Evolutionary conservation across 192 early-diverging fungal genomes (phyloP), one percentile per base, ranked within the genome.

Genomic region (Kickxella alabastrina): DNA sequence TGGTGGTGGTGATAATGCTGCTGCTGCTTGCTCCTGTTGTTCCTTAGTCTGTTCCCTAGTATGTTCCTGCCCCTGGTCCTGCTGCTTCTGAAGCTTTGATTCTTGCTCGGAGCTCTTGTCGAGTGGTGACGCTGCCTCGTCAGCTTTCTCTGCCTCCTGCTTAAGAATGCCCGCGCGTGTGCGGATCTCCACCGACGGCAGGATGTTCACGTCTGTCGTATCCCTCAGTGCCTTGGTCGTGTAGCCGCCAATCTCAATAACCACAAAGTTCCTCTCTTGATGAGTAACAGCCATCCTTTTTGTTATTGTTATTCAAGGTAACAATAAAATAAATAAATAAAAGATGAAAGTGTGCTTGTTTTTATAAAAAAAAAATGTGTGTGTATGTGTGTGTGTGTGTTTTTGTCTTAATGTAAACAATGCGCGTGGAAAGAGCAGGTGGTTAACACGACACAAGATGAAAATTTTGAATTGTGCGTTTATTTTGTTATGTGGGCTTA

Each of bases 161-260:
- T 56, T 67, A 15, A 58, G 35, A 44, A 57, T 49, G 2, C 67
- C 59, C 0, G 62, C 52, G 18, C 56, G 64, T 14, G 50, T 59
- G 31, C 72, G 39, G 62, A 62, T 83, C 79, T 29, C 82, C 47
- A 87, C 76, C n/a, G 64, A 62, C 6, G 92, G 88, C 6, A 75
- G 60, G 34, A 82, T 80, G 60, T 86, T 85, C 14, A 89, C 87
- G 46, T 97, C 95, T 13, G 80, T 65, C 28, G 80, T 79, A 59
- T 84, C 82, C 46, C 81, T 79, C 38, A 89, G 86, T 13, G 87
- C 88, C 58, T 85, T 89, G n/a, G 85, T 87, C 19, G 49, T 75
- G 55, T 79, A 79, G 41, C 87, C 87, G 39, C 95, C 92, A 23
- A 87, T 79, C 75, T 95, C 90, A 49, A 97, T 84, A 13, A 95